Evolutionary conservation across 805 yeast genomes (phyloP).

Genomic region (Komagataella populi): DNA sequence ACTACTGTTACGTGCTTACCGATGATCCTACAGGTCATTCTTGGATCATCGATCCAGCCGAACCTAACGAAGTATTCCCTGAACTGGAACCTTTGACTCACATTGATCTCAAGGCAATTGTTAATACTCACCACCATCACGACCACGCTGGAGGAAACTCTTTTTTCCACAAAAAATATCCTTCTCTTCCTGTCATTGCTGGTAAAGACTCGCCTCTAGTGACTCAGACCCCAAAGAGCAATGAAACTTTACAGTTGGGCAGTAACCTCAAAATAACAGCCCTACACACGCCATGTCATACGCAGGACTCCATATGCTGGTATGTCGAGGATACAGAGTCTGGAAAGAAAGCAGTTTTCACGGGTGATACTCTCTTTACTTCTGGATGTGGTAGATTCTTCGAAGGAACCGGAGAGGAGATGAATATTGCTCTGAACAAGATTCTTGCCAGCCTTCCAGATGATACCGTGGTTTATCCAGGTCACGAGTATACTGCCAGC

Average conservation of each 20-base stretch:
- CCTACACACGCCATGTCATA: slow-evolving; percentile 94
- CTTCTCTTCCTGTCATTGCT: slow-evolving; percentile 56
- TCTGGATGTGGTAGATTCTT: slow-evolving; percentile 97
- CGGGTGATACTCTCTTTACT: slow-evolving; percentile 90
- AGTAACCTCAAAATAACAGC: slow-evolving; percentile 54
- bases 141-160: slow-evolving; percentile 90
- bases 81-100: slow-evolving; percentile 31
- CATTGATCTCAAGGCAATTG: slow-evolving; percentile 56
- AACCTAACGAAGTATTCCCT: slow-evolving; percentile 43
- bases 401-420: slow-evolving; percentile 76
- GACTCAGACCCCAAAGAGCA: slow-evolving; percentile 53
- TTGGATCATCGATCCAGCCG: slow-evolving; percentile 90
- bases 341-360: slow-evolving; percentile 63
- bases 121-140: slow-evolving; percentile 92
- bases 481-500: slow-evolving; percentile 87
- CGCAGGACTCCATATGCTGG: slow-evolving; percentile 92
- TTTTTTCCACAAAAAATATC: slow-evolving; percentile 18
- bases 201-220: slow-evolving; percentile 76
- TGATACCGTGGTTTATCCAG: slow-evolving; percentile 73
- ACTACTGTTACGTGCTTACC: slow-evolving; percentile 69
- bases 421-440: slow-evolving; percentile 56
- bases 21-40: slow-evolving; percentile 56
- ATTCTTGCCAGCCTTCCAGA: slow-evolving; percentile 48
- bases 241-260: slow-evolving; percentile 52
- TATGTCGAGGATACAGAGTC: slow-evolving; percentile 52